Conservation (phyloP, 768 basidiomycete species). For the Antrodiella citrinella region DNA sequence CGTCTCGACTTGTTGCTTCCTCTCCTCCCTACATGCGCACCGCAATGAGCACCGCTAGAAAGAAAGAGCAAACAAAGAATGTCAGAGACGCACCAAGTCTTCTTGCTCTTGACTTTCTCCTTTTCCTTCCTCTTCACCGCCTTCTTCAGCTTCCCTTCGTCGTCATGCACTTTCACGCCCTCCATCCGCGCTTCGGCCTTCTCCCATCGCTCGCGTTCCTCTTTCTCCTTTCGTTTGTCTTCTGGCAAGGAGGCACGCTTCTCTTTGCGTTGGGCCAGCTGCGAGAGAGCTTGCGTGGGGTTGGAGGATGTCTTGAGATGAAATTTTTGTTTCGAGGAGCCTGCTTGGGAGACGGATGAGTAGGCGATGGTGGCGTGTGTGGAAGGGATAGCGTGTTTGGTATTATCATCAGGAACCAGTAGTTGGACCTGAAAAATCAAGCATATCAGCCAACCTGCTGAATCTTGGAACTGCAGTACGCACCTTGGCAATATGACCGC, state of each 20-base stretch:
- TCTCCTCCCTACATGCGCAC: conserved; percentile 61
- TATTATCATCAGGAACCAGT: conserved; percentile 51
- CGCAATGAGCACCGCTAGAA: conserved; percentile 1
- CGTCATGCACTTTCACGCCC: conserved; percentile 88
- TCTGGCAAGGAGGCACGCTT: conserved; percentile 71
- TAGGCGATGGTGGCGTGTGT: conserved; percentile 49
- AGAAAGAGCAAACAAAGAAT: not conserved
- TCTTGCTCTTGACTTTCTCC: conserved; percentile 76
- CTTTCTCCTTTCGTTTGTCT: conserved; percentile 72
- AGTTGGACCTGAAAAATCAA: conserved; percentile 49
- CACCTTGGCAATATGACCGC: conserved; percentile 50
- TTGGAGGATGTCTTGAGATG: conserved; percentile 69
- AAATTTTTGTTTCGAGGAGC: conserved; percentile 35
- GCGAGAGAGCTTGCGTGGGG: conserved; percentile 77
- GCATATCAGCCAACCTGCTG: not conserved
- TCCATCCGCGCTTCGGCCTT: conserved; percentile 84
- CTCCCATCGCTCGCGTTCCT: conserved; percentile 83
- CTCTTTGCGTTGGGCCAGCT: conserved; percentile 69
- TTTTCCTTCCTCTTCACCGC: conserved; percentile 91
- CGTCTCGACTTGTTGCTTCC: conserved; percentile 68
- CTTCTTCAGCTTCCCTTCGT: conserved; percentile 81
- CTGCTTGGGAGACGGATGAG: conserved; percentile 44
- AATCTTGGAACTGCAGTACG: conserved; percentile 8
- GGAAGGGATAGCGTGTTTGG: conserved; percentile 23
- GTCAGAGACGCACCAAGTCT: conserved; percentile 70